Base-by-base conservation (phyloP, 169 alveolate genomes). In the Cryptosporidium ubiquitum region DNA sequence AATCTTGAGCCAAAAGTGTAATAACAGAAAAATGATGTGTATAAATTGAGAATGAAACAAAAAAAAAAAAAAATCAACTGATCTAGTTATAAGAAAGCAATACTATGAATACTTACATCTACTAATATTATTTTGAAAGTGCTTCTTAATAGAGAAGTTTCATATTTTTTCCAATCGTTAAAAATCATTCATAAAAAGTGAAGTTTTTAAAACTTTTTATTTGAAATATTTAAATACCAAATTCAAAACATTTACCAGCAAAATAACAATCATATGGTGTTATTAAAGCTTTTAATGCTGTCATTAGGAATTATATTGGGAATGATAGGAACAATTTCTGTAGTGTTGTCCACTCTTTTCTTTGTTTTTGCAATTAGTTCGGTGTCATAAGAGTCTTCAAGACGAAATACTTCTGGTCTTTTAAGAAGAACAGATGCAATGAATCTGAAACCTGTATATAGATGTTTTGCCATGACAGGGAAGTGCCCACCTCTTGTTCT, bases 381-480 rank as follows among this genome's bases (percentile, higher is more conserved):
- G n/a, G 39, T 37, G 49, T 79, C 33, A 42, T 79, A 40, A 12
- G 89, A 79, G 52, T 79, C 89, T 37, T 79, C 89, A 1, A 64
- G 20, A 3, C 89, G 33, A 31, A 79, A 42, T 79, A 79, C 37
- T 47, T 79, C 89, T 1, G 75, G 89, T 23, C 89, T 79, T 20
- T 29, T 61, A 61, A 60, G 64, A 5, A 79, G 66, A n/a, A 60
- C 79, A 10, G 89, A 79, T 42, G 89, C 89, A 23, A 79, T 79
- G 40, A 79, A 79, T 20, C 89, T 79, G 55, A 79, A 79, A 10
- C 89, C 89, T 37, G 89, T 79, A 58, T 79, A 79, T 47, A 79
- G 14, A 18, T 79, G 75, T 64, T 79, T 16, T 16, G 66, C 68
- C 89, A 79, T 79, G 61, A 64, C 75, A 16, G 73, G 57, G 16